Conservation (phyloP, 2,329 filamentous ascomycete genomes). For the Bimuria novae-zelandiae region DNA sequence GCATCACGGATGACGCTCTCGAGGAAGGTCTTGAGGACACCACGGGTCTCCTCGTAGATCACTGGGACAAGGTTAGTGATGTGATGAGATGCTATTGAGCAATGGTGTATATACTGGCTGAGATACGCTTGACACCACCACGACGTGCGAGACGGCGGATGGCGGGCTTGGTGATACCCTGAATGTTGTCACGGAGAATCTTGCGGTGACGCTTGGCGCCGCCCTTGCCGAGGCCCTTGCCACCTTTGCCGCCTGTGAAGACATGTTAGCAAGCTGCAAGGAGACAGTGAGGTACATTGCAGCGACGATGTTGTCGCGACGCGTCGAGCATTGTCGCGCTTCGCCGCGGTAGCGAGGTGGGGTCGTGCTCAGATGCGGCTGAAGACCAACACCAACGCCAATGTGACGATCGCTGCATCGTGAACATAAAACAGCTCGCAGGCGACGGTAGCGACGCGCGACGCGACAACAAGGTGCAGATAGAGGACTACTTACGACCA, state of each 20-base stretch:
- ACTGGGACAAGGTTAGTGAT: constrained; percentile 50
- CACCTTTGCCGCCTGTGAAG: constrained; percentile 56
- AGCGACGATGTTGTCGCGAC: constrained; percentile 21
- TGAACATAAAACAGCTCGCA: constrained; percentile 13
- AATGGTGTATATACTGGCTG: constrained; percentile 49
- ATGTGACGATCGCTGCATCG: constrained; percentile 14
- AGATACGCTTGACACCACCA: constrained; percentile 60
- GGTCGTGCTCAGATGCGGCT: constrained; percentile 29
- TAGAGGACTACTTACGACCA: constrained; percentile 48
- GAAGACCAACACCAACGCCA: constrained; percentile 32
- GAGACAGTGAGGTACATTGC: constrained; percentile 7
- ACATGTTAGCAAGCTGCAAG: constrained; percentile 39
- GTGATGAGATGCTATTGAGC: constrained; percentile 1
- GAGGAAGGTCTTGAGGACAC: constrained; percentile 78
- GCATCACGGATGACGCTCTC: constrained; percentile 77
- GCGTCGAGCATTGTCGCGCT: constrained; percentile 18
- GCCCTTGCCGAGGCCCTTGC: constrained; percentile 60
- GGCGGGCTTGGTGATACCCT: constrained; percentile 60
- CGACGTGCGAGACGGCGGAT: constrained; percentile 60
- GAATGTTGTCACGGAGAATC: constrained; percentile 61
- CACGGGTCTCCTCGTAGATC: constrained; percentile 80
- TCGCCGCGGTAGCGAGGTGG: constrained; percentile 20
- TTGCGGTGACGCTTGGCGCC: constrained; percentile 60
- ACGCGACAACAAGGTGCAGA: constrained; percentile 16
- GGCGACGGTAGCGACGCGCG: constrained; percentile 25